These are phyloP conservation scores for Gonapodya prolifera DNA, from an alignment of 192 early-diverging fungal species.

Conservation along the genomic window DNA sequence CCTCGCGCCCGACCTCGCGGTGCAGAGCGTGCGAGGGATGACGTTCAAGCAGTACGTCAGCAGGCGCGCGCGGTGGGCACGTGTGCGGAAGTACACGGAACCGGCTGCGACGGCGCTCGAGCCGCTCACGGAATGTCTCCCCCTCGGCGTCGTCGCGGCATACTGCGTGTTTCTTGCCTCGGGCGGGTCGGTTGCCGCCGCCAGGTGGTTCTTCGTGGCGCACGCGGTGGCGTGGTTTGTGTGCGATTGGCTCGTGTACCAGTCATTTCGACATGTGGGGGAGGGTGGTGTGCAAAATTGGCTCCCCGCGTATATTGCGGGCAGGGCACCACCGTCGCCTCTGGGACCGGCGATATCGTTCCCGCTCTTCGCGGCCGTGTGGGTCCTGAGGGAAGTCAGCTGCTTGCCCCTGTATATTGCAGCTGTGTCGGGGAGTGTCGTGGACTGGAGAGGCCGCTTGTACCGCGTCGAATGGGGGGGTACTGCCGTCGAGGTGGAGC, in stretches of 20 bases:
- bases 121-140: slow-evolving; percentile 82
- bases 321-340: background rate
- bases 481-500: slow-evolving; percentile 23
- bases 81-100: slow-evolving; percentile 88
- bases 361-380: slow-evolving; percentile 51
- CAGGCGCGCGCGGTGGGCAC: slow-evolving; percentile 82
- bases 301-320: background rate
- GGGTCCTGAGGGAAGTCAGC: slow-evolving; percentile 67
- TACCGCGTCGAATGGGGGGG: slow-evolving; percentile 48
- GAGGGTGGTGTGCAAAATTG: background rate
- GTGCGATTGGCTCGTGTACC: background rate
- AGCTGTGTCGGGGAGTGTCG: slow-evolving; percentile 66
- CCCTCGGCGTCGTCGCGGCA: slow-evolving; percentile 1
- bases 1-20: slow-evolving; percentile 78
- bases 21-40: slow-evolving; percentile 65
- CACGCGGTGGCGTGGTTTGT: background rate
- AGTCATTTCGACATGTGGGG: background rate
- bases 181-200: background rate
- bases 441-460: slow-evolving; percentile 77
- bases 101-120: slow-evolving; percentile 77
- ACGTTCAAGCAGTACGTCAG: slow-evolving; percentile 66
- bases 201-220: background rate
- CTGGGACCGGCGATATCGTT: background rate
- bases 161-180: background rate
- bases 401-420: slow-evolving; percentile 74